These are phyloP conservation scores for Cladobotryum protrusum DNA, from an alignment of 2,329 filamentous ascomycete genomes.

Conservation along the genomic window DNA sequence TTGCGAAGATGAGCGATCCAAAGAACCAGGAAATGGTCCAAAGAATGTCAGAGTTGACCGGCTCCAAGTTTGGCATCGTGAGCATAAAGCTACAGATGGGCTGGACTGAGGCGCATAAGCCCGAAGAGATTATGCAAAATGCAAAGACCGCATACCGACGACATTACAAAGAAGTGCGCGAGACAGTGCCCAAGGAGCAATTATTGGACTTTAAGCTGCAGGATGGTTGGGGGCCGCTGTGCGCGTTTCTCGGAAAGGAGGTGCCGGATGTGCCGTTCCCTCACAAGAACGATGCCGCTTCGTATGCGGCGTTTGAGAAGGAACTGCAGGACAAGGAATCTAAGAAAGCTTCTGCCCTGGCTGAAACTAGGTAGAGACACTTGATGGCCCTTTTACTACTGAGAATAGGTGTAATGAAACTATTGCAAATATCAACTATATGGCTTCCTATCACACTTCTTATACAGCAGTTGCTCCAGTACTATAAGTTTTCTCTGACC, in stretches of 20 bases:
- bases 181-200: slow-evolving; percentile 10
- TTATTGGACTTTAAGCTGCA: slow-evolving; percentile 27
- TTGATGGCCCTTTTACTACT: no score
- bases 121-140: background rate
- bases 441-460: background rate
- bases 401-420: no score
- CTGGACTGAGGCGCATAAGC: background rate
- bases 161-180: slow-evolving; percentile 12
- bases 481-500: no score
- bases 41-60: no score
- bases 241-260: slow-evolving; percentile 28
- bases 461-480: slow-evolving; percentile 30
- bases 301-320: no score
- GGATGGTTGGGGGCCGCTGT: slow-evolving; percentile 32
- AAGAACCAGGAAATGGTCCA: no score
- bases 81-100: background rate
- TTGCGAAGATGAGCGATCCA: background rate
- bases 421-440: background rate
- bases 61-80: background rate
- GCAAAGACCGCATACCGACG: background rate
- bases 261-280: slow-evolving; percentile 22
- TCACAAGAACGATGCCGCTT: background rate
- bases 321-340: no score
- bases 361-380: no score
- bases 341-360: no score